phyloP scores from a whole-genome alignment of 306 rosid genomes.

The Urtica urens region DNA sequence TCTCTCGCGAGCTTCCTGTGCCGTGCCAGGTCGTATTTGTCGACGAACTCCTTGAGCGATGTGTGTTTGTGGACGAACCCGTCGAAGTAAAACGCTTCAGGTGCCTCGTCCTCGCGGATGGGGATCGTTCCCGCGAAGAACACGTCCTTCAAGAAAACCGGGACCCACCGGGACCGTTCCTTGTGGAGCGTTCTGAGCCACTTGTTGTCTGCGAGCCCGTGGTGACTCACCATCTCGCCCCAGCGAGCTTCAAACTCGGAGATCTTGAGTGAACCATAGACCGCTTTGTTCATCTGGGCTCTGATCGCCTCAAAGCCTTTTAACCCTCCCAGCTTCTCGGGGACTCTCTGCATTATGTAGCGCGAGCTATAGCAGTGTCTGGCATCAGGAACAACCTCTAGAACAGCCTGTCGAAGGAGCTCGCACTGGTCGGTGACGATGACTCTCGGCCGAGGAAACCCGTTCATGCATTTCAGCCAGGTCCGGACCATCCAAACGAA shows the following conservation, averaged over 20 bases:
- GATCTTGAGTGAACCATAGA: constrained; percentile 50
- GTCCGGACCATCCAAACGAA: constrained; percentile 57
- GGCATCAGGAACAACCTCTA: constrained; percentile 51
- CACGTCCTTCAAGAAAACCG: constrained; percentile 58
- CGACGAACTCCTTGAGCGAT: constrained; percentile 66
- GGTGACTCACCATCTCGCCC: constrained; percentile 45
- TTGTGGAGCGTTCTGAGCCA: constrained; percentile 53
- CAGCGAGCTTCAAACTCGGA: constrained; percentile 61
- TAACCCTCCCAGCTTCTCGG: constrained; percentile 78
- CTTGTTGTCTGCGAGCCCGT: constrained; percentile 44
- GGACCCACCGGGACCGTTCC: constrained; percentile 54
- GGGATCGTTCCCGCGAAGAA: constrained; percentile 58
- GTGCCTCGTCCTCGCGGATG: constrained; percentile 30
- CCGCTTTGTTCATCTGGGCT: constrained; percentile 34
- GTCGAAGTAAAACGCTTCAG: constrained; percentile 49
- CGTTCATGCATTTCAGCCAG: constrained; percentile 67
- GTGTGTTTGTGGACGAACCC: constrained; percentile 68
- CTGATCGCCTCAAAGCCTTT: constrained; percentile 51
- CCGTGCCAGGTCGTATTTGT: constrained; percentile 60
- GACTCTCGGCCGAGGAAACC: constrained; percentile 36
- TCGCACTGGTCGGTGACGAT: constrained; percentile 57
- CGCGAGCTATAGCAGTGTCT: constrained; percentile 53
- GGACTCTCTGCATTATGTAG: constrained; percentile 55
- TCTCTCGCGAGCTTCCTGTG: constrained; percentile 57
- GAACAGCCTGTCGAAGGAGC: constrained; percentile 47